phyloP scores from a whole-genome alignment of 805 yeast genomes.

The Kluyveromyces starmeri region DNA sequence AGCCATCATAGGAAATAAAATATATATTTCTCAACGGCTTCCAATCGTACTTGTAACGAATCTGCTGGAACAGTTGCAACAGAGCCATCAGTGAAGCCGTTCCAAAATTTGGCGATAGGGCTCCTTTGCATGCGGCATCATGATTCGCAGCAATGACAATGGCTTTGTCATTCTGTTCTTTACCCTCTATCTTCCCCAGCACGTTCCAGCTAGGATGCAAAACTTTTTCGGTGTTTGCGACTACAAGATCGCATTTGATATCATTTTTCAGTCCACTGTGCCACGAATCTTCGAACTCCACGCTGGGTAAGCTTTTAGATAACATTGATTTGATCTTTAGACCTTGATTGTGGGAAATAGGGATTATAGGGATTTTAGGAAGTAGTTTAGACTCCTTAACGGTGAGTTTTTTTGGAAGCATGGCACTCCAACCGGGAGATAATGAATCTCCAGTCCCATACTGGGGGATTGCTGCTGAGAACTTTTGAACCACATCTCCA shows the following conservation, averaged over 20 bases:
- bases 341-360: constrained; percentile 71
- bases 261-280: constrained; percentile 17
- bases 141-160: constrained; percentile 76
- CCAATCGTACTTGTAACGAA: constrained; percentile 66
- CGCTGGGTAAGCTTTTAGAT: constrained; percentile 17
- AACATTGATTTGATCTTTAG: constrained; percentile 28
- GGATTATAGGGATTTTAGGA: constrained; percentile 68
- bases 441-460: constrained; percentile 68
- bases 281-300: constrained; percentile 15
- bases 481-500: constrained; percentile 27
- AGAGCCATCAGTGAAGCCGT: constrained; percentile 65
- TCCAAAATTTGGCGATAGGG: constrained; percentile 63
- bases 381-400: constrained; percentile 43
- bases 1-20: constrained; percentile 78
- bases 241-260: constrained; percentile 23
- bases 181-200: constrained; percentile 66
- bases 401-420: constrained; percentile 31
- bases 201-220: constrained; percentile 72
- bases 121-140: constrained; percentile 72
- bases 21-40: constrained; percentile 72
- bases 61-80: constrained; percentile 54
- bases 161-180: constrained; percentile 68
- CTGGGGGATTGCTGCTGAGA: constrained; percentile 50
- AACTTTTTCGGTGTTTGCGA: constrained; percentile 38
- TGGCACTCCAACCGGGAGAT: constrained; percentile 66